Base-by-base conservation (phyloP, 495 filamentous ascomycete species). In the Penicillium psychrofluorescens region DNA sequence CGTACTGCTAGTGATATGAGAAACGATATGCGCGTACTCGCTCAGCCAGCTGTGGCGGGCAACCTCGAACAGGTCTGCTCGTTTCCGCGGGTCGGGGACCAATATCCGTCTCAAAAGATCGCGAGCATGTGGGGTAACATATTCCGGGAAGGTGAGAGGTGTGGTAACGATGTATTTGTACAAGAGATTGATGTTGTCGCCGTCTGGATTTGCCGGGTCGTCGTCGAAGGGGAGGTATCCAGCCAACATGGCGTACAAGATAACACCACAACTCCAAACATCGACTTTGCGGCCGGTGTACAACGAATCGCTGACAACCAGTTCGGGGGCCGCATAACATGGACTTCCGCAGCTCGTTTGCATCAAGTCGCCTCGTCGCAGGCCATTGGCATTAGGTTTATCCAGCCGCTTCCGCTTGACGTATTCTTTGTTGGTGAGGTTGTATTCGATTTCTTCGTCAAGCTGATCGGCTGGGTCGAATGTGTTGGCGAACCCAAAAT, bases 111-210 rank as follows among this genome's bases (percentile, higher is more conserved):
- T 79, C 28, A 99, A 69, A 1, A 99, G 75, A 64, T 99, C 92
- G 44, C 92, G 79, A 13, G 92, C 91, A 64, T 99, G 94, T 6
- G 94, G 92, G 10, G 92, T 95, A 35, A 99, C 92, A 63, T 98
- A 97, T 83, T 98, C 92, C 33, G 92, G 92, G 62, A 98, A 98
- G 5, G 92, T 97, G 34, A 99, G 79, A 38, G 91, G 88, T 6
- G 92, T 97, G 34, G 90, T 95, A 44, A 95, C 90, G 51, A 99
- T 99, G 68, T 99, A 99, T 68, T 95, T 97, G 74, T 99, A 99
- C 40, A 99, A 75, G 6, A 97, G 74, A 63, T 97, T 99, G 72
- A 99, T 99, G 58, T 99, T 99, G 53, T 99, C 92, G 36, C 92
- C 92, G 67, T 99, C 92, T 5, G 92, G 92, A 56, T 99, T 99